These are phyloP conservation scores for Triticum monococcum DNA, from an alignment of 176 grass and related monocot genomes.

Conservation along the genomic window DNA sequence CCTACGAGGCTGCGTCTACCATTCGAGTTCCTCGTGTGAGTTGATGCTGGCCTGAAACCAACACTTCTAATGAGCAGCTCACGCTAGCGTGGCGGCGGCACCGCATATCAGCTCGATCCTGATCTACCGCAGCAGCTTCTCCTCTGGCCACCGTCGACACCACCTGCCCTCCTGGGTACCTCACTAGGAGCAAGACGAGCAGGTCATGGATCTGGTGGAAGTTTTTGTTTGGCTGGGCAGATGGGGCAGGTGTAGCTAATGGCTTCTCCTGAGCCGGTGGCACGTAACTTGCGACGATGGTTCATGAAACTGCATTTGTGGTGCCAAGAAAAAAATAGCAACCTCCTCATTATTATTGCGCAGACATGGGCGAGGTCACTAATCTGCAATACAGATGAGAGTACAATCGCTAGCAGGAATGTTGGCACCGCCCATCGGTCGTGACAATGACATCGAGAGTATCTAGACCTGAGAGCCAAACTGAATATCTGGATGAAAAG, in stretches of 20 bases:
- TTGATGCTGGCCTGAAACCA: background rate
- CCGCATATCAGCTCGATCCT: too few relatives aligned
- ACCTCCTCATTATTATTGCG: too few relatives aligned
- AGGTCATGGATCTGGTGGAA: background rate
- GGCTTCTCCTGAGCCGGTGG: background rate
- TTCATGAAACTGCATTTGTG: background rate
- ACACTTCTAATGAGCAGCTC: background rate
- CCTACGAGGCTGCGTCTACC: background rate
- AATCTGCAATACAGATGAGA: background rate
- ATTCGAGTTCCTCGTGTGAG: background rate
- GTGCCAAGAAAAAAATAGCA: too few relatives aligned
- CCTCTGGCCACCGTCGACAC: too few relatives aligned
- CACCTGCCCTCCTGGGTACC: background rate
- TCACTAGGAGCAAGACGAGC: background rate
- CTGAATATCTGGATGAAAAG: background rate
- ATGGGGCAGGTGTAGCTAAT: too few relatives aligned
- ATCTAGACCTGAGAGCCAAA: background rate
- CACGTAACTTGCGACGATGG: background rate
- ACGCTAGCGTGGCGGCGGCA: too few relatives aligned
- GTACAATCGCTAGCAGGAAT: background rate
- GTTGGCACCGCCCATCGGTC: background rate
- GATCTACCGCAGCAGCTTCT: too few relatives aligned
- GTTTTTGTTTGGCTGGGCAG: too few relatives aligned
- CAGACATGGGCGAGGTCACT: too few relatives aligned
- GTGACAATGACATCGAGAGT: background rate